Base-by-base conservation (phyloP, 2,329 filamentous ascomycete genomes). In the Ilyonectria robusta region DNA sequence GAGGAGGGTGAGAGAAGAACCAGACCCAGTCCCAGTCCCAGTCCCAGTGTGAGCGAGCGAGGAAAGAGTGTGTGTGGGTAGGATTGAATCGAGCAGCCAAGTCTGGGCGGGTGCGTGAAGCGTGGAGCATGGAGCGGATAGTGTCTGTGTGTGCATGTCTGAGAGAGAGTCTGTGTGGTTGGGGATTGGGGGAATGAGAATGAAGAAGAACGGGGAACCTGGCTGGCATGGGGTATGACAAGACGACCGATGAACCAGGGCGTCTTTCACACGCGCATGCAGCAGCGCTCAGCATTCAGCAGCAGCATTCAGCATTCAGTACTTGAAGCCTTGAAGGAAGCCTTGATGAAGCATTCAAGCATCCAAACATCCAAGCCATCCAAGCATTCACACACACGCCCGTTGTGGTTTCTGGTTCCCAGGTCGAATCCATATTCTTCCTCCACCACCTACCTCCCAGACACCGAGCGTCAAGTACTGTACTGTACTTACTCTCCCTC, bases 211-310 rank as follows among this genome's bases (percentile, higher is more conserved):
- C 62, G 64, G 68, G 71, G 70, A 67, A 69, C 60, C 64, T 67
- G 70, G 68, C 64, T 65, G 59, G 62, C 67, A 69, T 65, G 56
- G 71, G 70, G 66, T 70, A 74, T 72, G 70, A 62, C 73, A 75
- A 69, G 68, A 67, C 68, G 48, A 71, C 65, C 60, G 58, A 71
- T 66, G 62, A 55, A 59, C 65, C 59, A 67, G 53, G 57, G 57
- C 48, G 63, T 51, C 62, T 68, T 62, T 29, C 46, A 65, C 61
- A 53, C 56, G 48, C 62, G 58, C 54, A 69, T 58, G 56, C 62
- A 66, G 71, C 62, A 63, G 26, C 5, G 26, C 26, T 26, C 26
- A 26, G 26, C 26, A 26, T 26, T 26, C 26, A 26, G 4, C 26
- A 6, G 5, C 5, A 26, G 26, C 4, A 6, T 26, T 26, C 4